Conservation (phyloP, 352 stramenopile genomes). For the Albugo laibachii region DNA sequence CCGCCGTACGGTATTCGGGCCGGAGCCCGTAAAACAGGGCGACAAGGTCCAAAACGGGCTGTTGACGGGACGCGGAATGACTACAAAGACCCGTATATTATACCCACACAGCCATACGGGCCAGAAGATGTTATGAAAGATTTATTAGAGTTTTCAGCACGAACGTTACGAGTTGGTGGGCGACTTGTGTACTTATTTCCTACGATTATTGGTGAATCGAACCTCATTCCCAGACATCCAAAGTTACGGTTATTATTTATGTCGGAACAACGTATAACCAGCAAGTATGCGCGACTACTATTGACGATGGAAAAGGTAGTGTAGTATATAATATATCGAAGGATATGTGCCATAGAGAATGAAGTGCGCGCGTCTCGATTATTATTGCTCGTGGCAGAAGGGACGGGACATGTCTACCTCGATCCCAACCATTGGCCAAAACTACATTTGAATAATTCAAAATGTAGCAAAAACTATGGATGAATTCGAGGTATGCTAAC, state of each 20-base stretch:
- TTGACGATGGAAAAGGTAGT: conserved; percentile 70
- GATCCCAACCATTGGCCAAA: no score
- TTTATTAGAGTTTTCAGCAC: conserved; percentile 82
- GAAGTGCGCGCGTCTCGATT: no score
- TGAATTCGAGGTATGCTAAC: no score
- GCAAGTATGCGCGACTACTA: conserved; percentile 60
- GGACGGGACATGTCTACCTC: no score
- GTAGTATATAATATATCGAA: no score
- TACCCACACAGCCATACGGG: conserved; percentile 87
- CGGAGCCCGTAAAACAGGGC: conserved; percentile 85
- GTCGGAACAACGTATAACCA: conserved; percentile 69
- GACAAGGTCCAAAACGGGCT: conserved; percentile 10
- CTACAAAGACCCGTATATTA: conserved; percentile 85
- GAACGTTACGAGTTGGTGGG: conserved; percentile 47
- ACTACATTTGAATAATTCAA: no score
- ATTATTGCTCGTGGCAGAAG: no score
- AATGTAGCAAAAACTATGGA: no score
- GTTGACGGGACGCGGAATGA: conserved; percentile 41
- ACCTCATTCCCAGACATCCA: conserved; percentile 53
- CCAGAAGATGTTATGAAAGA: conserved; percentile 95
- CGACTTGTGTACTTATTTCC: conserved; percentile 77
- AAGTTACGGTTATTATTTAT: conserved; percentile 47
- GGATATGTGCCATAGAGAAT: no score
- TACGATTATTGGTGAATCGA: conserved; percentile 56
- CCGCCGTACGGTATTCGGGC: conserved; percentile 89